Percentiles rank a stretch among this genome's conserved stretches.
phyloP scores from a whole-genome alignment of 2,329 filamentous ascomycete species.

The Calonectria leucothoes region DNA sequence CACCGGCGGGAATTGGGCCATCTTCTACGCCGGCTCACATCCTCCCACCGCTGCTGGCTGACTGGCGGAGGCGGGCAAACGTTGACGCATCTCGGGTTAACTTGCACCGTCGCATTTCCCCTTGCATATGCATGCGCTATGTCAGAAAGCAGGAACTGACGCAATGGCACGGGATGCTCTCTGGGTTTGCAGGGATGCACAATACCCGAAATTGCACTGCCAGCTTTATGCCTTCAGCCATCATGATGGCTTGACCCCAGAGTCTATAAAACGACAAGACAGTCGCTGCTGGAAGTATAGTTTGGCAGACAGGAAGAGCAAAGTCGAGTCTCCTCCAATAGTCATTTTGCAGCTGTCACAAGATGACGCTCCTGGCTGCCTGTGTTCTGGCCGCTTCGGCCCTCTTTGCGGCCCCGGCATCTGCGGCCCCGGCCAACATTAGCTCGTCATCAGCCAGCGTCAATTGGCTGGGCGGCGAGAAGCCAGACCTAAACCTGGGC shows the following conservation, averaged over 20 bases:
- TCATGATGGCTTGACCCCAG: neutral
- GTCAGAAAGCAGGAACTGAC: neutral
- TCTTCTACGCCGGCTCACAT: neutral
- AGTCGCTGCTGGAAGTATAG: neutral
- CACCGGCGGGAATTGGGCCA: constrained; percentile 11
- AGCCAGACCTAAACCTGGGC: constrained; percentile 48
- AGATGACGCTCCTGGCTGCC: constrained; percentile 9
- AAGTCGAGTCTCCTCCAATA: neutral
- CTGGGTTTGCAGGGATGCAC: neutral
- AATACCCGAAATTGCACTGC: constrained; percentile 19
- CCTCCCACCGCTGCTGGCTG: neutral
- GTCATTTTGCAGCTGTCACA: neutral
- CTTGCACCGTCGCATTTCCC: constrained; percentile 1
- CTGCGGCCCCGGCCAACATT: constrained; percentile 29
- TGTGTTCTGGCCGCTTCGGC: constrained; percentile 20
- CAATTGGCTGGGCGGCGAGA: constrained; percentile 54
- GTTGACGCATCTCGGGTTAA: neutral
- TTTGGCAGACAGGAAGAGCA: neutral
- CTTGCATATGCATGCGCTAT: neutral
- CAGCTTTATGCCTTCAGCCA: neutral
- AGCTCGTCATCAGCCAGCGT: constrained; percentile 41
- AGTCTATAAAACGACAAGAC: neutral
- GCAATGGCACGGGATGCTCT: neutral
- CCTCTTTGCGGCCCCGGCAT: constrained; percentile 21
- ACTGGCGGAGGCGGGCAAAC: neutral